Evolutionary conservation across 2,329 filamentous ascomycete species (phyloP).

Genomic region (Thielaviopsis euricoi): DNA sequence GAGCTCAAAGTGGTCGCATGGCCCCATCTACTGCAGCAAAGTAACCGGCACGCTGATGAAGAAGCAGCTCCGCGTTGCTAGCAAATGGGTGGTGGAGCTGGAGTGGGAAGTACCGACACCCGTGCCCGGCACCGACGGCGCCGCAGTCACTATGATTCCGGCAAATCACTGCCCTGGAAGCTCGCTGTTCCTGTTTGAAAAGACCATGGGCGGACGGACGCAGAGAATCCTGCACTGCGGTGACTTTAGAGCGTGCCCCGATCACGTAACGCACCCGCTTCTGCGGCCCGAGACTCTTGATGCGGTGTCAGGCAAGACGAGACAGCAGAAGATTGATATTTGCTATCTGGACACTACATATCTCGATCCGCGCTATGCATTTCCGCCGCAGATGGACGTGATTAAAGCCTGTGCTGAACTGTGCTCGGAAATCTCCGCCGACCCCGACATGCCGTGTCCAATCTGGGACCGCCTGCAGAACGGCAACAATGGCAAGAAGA

Average conservation of each 20-base stretch:
- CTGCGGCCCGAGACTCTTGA: conserved; percentile 62
- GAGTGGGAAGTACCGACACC: conserved; percentile 71
- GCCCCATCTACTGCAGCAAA: conserved; percentile 89
- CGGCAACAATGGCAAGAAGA: conserved; percentile 16
- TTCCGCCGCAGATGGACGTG: conserved; percentile 77
- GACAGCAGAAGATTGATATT: conserved; percentile 77
- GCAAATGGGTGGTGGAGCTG: conserved; percentile 68
- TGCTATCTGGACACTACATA: conserved; percentile 98
- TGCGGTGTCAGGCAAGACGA: conserved; percentile 49
- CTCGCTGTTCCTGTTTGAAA: conserved; percentile 85
- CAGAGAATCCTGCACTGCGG: conserved; percentile 88
- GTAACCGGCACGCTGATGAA: conserved; percentile 82
- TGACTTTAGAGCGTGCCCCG: conserved; percentile 81
- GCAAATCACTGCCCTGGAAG: conserved; percentile 96
- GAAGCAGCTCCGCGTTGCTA: conserved; percentile 70
- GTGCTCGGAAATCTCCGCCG: conserved; percentile 60
- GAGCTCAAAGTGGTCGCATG: conserved; percentile 75
- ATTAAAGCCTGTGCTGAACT: conserved; percentile 76
- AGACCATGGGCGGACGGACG: conserved; percentile 42
- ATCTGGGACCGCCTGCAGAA: conserved; percentile 24
- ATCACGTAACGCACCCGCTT: conserved; percentile 67
- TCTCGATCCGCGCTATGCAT: conserved; percentile 86
- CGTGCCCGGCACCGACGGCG: conserved; percentile 67
- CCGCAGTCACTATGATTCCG: conserved; percentile 81
- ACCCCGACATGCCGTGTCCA: conserved; percentile 33